Conservation (phyloP, 768 basidiomycete genomes). For the Trametes coccinea region DNA sequence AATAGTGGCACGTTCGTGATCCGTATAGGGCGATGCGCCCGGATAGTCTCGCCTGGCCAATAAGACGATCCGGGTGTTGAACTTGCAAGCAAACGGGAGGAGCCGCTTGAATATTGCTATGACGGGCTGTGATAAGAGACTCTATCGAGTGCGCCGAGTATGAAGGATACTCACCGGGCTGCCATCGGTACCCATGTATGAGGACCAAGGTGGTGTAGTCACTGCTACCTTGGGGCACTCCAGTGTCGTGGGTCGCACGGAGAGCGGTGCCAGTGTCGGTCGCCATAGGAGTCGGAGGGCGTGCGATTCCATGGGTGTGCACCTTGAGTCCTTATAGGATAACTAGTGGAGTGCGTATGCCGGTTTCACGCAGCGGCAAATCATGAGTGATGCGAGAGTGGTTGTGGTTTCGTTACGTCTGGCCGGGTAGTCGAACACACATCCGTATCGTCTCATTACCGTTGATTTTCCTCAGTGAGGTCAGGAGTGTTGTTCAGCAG, state of each 20-base stretch:
- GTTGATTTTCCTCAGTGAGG: too few relatives aligned
- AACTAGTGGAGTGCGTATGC: too few relatives aligned
- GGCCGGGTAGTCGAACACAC: too few relatives aligned
- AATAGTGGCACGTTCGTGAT: constrained; percentile 18
- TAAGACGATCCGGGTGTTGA: constrained; percentile 29
- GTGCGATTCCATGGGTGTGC: too few relatives aligned
- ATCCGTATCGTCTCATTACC: too few relatives aligned
- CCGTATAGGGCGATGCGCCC: constrained; percentile 25
- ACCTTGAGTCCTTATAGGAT: too few relatives aligned
- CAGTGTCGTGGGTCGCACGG: neutral
- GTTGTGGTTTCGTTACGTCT: too few relatives aligned
- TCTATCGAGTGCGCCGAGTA: neutral
- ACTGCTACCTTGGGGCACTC: neutral
- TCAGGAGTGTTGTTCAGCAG: too few relatives aligned
- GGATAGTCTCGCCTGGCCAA: constrained; percentile 33
- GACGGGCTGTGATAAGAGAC: neutral
- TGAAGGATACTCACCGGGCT: neutral
- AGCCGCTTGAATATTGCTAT: constrained; percentile 26
- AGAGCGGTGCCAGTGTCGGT: too few relatives aligned
- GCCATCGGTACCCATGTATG: constrained; percentile 3
- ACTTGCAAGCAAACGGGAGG: constrained; percentile 19
- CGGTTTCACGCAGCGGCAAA: too few relatives aligned
- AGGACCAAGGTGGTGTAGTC: constrained; percentile 7
- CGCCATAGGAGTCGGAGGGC: too few relatives aligned
- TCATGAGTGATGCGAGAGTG: too few relatives aligned